Percentiles rank a stretch among this genome's conserved stretches.
Conservation (phyloP, 2,329 filamentous ascomycete genomes). For the Xenoacremonium recifei region DNA sequence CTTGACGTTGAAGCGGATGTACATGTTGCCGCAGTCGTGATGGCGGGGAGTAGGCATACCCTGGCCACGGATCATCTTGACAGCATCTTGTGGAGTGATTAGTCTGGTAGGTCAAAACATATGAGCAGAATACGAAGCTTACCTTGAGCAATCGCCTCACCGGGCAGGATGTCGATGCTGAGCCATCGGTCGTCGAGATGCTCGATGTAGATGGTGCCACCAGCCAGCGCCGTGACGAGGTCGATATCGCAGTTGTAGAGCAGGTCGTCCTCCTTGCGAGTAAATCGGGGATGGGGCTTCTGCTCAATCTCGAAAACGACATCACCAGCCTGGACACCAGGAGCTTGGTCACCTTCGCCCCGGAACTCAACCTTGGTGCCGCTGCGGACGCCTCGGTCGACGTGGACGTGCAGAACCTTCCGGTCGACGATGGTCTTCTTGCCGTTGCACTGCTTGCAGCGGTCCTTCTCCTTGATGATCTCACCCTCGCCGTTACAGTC, state of each 20-base stretch:
- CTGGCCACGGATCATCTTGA: conserved; percentile 94
- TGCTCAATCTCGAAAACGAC: conserved; percentile 99
- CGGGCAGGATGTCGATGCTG: conserved; percentile 86
- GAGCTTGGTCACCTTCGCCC: conserved; percentile 94
- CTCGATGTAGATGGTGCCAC: conserved; percentile 88
- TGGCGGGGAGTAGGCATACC: conserved; percentile 97
- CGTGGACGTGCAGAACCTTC: conserved; percentile 97
- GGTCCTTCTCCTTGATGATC: conserved; percentile 93
- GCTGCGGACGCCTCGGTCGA: conserved; percentile 89
- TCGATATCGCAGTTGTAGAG: conserved; percentile 96
- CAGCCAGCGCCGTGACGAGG: conserved; percentile 88
- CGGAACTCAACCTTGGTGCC: conserved; percentile 97
- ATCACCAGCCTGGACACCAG: conserved; percentile 89
- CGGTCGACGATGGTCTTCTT: conserved; percentile 98
- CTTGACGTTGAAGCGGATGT: conserved; percentile 96
- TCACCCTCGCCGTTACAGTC: conserved; percentile 98
- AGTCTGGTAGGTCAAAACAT: conserved; percentile 8
- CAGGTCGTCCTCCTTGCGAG: conserved; percentile 92
- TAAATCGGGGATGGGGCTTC: conserved; percentile 96
- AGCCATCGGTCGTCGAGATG: conserved; percentile 98
- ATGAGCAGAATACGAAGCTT: conserved; percentile 38
- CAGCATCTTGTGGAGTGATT: conserved; percentile 58
- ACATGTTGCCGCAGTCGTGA: conserved; percentile 93
- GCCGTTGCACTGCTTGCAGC: conserved; percentile 92
- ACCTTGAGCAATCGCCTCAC: conserved; percentile 93